Evolutionary conservation across 2,329 filamentous ascomycete genomes (phyloP).

Genomic region (Xylaria sp.): DNA sequence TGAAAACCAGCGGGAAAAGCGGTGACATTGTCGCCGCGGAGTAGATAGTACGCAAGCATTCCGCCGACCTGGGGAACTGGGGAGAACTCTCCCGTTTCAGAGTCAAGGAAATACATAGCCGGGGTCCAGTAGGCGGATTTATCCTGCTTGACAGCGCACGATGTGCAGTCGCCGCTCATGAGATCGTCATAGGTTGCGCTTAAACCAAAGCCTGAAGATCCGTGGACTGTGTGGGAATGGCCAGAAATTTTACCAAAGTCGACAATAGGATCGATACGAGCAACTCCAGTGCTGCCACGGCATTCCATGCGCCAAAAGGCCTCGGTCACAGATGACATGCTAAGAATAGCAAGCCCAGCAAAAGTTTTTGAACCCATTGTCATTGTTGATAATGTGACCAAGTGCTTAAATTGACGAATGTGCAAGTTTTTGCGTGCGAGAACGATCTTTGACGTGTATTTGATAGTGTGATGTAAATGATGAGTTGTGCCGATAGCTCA

Average conservation of each 20-base stretch:
- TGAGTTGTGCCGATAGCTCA: background rate
- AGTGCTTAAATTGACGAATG: background rate
- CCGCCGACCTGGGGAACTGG: constrained; percentile 81
- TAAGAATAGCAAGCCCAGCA: constrained; percentile 46
- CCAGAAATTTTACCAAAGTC: constrained; percentile 66
- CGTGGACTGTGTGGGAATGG: constrained; percentile 81
- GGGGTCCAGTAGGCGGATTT: constrained; percentile 92
- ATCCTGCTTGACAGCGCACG: constrained; percentile 82
- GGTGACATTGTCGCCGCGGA: constrained; percentile 69
- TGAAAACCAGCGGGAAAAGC: constrained; percentile 82
- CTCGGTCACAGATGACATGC: constrained; percentile 55
- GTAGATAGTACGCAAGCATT: constrained; percentile 92
- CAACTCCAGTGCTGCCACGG: constrained; percentile 74
- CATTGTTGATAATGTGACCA: constrained; percentile 5
- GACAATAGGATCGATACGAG: constrained; percentile 82
- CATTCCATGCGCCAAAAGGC: constrained; percentile 95
- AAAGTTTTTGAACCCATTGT: constrained; percentile 45
- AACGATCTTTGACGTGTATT: background rate
- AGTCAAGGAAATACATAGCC: constrained; percentile 78
- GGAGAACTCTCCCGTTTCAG: constrained; percentile 70
- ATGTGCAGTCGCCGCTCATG: constrained; percentile 75
- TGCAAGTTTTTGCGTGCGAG: background rate
- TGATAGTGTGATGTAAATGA: background rate
- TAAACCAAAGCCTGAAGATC: constrained; percentile 75
- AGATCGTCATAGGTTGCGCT: constrained; percentile 69